These are phyloP conservation scores for Metschnikowia santaceciliae DNA, from an alignment of 805 yeast genomes.

Conservation along the genomic window DNA sequence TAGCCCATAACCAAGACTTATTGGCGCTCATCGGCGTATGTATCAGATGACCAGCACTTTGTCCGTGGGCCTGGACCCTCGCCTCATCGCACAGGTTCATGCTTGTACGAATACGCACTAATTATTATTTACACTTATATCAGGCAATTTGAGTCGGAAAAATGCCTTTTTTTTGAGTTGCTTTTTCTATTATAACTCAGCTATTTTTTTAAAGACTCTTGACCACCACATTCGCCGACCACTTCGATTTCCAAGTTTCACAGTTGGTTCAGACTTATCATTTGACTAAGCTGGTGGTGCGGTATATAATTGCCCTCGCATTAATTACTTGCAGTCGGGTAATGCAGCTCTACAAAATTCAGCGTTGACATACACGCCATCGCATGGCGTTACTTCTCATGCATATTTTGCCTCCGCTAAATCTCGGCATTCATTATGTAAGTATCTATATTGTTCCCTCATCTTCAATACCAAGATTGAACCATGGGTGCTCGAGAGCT, in stretches of 20 bases:
- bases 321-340: background rate
- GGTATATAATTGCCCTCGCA: background rate
- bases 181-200: background rate
- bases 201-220: too few species aligned
- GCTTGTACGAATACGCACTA: background rate
- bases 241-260: background rate
- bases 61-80: background rate
- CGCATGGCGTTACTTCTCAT: background rate
- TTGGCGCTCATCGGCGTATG: background rate
- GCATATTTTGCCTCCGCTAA: background rate
- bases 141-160: background rate
- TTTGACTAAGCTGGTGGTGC: background rate
- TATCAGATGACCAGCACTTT: background rate
- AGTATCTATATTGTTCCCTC: constrained; percentile 33
- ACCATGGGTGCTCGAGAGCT: constrained; percentile 47
- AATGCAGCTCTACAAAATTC: background rate
- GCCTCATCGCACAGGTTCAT: background rate
- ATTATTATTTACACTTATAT: background rate
- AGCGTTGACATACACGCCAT: background rate
- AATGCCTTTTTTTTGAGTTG: too few species aligned
- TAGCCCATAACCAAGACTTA: too few species aligned
- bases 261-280: background rate
- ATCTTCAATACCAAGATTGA: constrained; percentile 44
- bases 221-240: too few species aligned
- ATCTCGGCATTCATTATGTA: background rate